Evolutionary conservation across 1,139 yeast species (phyloP).

Genomic region (Candida mesenterica): DNA sequence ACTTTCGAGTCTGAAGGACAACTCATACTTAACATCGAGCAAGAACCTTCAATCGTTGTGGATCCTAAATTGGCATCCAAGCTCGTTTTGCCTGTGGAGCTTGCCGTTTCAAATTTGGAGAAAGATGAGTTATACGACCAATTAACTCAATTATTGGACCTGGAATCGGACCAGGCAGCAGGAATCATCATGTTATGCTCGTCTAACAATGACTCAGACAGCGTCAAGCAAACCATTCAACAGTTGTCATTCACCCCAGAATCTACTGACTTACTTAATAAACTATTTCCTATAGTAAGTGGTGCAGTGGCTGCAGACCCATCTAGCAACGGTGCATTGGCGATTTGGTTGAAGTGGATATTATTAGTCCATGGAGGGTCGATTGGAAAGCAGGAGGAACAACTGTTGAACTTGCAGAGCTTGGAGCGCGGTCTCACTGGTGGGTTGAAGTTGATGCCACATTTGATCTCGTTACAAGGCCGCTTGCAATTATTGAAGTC

Average conservation of each 20-base stretch:
- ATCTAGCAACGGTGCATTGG: constrained; percentile 29
- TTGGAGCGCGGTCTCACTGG: constrained; percentile 29
- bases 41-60: not conserved
- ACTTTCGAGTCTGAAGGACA: constrained; percentile 14
- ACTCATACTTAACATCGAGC: not conserved
- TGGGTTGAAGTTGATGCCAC: constrained; percentile 38
- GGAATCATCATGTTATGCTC: constrained; percentile 28
- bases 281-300: constrained; percentile 35
- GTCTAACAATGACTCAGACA: constrained; percentile 31
- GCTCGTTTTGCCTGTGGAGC: constrained; percentile 10
- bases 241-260: constrained; percentile 19
- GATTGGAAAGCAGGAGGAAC: constrained; percentile 32
- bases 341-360: constrained; percentile 53
- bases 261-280: constrained; percentile 18
- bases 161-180: constrained; percentile 9
- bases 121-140: constrained; percentile 24
- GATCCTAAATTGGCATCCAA: not conserved
- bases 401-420: constrained; percentile 28
- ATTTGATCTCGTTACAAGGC: constrained; percentile 44
- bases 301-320: constrained; percentile 34
- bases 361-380: constrained; percentile 45
- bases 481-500: constrained; percentile 40
- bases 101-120: constrained; percentile 20
- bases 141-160: constrained; percentile 17
- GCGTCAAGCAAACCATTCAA: constrained; percentile 36